Evolutionary conservation across 1,284 basidiomycete genomes (phyloP).

Genomic region (Cryptococcus sp.): DNA sequence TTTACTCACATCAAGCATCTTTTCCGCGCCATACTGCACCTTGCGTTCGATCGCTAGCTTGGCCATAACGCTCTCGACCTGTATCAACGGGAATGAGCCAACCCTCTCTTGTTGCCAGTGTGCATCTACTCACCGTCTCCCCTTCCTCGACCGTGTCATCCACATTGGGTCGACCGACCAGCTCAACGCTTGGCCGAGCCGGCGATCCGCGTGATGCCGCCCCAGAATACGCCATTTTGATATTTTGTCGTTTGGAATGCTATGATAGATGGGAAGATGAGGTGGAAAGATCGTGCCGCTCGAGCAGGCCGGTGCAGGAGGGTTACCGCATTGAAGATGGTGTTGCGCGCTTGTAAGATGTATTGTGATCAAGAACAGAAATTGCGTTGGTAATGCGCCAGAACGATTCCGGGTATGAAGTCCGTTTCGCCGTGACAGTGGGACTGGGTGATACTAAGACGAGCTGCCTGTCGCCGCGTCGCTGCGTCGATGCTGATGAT

Average conservation of each 20-base stretch:
- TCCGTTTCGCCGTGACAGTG: background rate
- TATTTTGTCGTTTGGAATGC: background rate
- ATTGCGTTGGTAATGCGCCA: too few relatives aligned
- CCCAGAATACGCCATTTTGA: background rate
- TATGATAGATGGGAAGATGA: background rate
- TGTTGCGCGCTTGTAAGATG: background rate
- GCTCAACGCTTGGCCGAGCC: slow-evolving; percentile 2
- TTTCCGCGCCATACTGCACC: slow-evolving; percentile 60
- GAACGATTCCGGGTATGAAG: too few relatives aligned
- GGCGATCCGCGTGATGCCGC: background rate
- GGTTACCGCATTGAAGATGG: background rate
- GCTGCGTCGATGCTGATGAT: background rate
- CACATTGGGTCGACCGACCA: background rate
- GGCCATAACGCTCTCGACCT: slow-evolving; percentile 54
- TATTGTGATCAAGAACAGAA: background rate
- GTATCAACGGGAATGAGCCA: background rate
- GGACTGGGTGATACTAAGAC: background rate
- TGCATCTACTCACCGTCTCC: slow-evolving; percentile 12
- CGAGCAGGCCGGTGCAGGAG: background rate
- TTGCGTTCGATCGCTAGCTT: slow-evolving; percentile 56
- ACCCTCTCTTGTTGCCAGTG: too few relatives aligned
- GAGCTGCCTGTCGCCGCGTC: background rate
- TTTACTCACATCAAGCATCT: slow-evolving; percentile 56
- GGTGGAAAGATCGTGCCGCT: background rate
- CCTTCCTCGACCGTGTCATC: slow-evolving; percentile 17